Evolutionary conservation across 108 stramenopile genomes (phyloP), one percentile per base, ranked within the genome.

Genomic region (Bacterosira constricta): DNA sequence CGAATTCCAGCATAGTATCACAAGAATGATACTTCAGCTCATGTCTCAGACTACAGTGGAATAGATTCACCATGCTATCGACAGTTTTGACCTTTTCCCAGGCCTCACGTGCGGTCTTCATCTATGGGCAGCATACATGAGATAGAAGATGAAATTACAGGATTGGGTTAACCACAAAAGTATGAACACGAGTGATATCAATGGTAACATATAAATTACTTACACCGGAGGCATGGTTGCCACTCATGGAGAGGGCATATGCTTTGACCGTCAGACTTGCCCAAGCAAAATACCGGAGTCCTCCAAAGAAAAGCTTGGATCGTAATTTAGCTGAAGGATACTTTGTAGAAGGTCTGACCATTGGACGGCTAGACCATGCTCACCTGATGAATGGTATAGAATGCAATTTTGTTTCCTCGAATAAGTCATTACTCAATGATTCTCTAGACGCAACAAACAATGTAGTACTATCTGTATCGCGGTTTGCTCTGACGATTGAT

Each of bases 1-100:
- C 80, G 13, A 81, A 53, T 42, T 81, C 80, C 9, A 81, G 35
- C 45, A 76, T 20, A 12, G 80, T 36, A 30, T 81, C 80, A 32
- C 61, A 62, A 11, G 69, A 63, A n/a, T 50, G 46, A 39, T 71
- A 3, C n/a, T 50, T 68, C 39, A 77, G 11, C 58, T 77, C 49
- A 18, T 81, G 70, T 31, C 55, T 42, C 9, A 69, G 30, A 49
- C 50, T 55, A 35, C 77, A 81, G 37, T 81, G 80, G 34, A 81
- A 77, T 29, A 81, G 61, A 42, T 42, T 77, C 13, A 64, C 69
- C 38, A 74, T 37, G 41, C 35, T 58, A 26, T 77, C 63, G 20
- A 77, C 29, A 58, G 54, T 49, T 66, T 79, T 75, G 26, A 62
- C 30, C 54, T 68, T 77, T 26, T 63, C 56, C 69, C 75, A 81